Evolutionary conservation across 352 stramenopile genomes (phyloP), one percentile per base, ranked within the genome.

Genomic region (Globisporangium nagaii): DNA sequence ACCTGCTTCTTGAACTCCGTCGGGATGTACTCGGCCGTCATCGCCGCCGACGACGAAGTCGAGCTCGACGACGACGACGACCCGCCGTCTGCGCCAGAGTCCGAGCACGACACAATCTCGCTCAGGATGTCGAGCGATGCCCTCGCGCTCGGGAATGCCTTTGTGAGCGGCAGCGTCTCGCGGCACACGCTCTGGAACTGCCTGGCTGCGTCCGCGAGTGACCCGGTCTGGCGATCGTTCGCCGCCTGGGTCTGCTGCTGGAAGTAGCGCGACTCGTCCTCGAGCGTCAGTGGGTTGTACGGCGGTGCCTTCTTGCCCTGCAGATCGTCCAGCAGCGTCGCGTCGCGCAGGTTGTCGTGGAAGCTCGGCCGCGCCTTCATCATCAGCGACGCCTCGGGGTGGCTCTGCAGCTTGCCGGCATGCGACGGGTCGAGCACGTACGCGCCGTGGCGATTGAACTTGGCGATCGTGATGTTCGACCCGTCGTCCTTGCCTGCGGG

Each of bases 1-100:
- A 95, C 69, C 48, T 90, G 77, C 58, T 90, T 90, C 65, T 93
- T 93, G 62, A 93, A 93, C 39, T 95, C 81, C 36, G 75, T 88
- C 30, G 82, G 82, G 54, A 93, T 93, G 45, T 73, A 88, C 42
- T 88, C 79, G 5, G 82, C 79, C 1, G 79, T 75, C 46, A 85
- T 66, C 1, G 73, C 58, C 34, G 70, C 64, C 7, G 74, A 84
- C 8, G 73, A 84, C 10, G 73, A 71, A 35, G 45, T n/a, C n/a
- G n/a, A n/a, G n/a, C n/a, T n/a, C n/a, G 22, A 35, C 17, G 34
- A 55, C 7, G 43, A 35, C 27, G 75, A 80, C 20, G 73, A 69
- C 17, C 73, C 71, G 35, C 78, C 73, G 43, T 81, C 72, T 11
- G 66, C 77, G 2, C 41, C 40, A 8, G 70, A 74, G 30, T 87